Evolutionary conservation across 345 rosid species (phyloP), one percentile per base, ranked within the genome.

Genomic region (Eucalyptus polyanthemos): DNA sequence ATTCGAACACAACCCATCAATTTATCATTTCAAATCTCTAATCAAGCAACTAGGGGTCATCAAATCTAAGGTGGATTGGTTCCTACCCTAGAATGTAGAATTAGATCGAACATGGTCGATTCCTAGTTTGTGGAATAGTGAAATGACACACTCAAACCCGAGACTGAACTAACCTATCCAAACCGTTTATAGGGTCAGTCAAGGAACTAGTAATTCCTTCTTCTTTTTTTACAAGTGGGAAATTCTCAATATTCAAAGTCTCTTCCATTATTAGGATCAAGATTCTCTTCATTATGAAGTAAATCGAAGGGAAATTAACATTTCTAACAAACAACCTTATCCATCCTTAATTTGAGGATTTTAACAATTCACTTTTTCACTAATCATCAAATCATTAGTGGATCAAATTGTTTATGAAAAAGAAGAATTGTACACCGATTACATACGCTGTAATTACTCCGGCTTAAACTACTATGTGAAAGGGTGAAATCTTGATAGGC

Each of bases 81-180:
- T 29, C 31, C 17, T 6, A 62, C 9, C 34, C 7, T 27, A 29
- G 8, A 62, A 62, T 29, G 1, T 29, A 5, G n/a, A 27, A 6
- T 29, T 0, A 3, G 0, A 62, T 14, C 4, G 3, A 29, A 14
- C 4, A 29, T 0, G 69, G 31, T 62, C 1, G 16, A 27, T 60
- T 60, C 69, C 2, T 6, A 27, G 8, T 27, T 60, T 60, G 31
- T 27, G 31, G 34, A 62, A 62, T 62, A 27, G 69, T 1, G 34
- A 62, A 27, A 27, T 11, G 31, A 13, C 69, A 29, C 4, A 62
- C 69, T 27, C 8, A 6, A 62, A 27, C 31, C 4, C 8, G 0
- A 14, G 10, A 65, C 2, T 5, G 0, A n/a, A 2, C 0, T 29
- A 0, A n/a, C 6, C 2, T 8, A 0, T 65, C 37, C 19, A 16